Percentiles rank a stretch among this genome's conserved stretches.
Conservation (phyloP, 441 rosid genomes). For the Viola pubescens region DNA sequence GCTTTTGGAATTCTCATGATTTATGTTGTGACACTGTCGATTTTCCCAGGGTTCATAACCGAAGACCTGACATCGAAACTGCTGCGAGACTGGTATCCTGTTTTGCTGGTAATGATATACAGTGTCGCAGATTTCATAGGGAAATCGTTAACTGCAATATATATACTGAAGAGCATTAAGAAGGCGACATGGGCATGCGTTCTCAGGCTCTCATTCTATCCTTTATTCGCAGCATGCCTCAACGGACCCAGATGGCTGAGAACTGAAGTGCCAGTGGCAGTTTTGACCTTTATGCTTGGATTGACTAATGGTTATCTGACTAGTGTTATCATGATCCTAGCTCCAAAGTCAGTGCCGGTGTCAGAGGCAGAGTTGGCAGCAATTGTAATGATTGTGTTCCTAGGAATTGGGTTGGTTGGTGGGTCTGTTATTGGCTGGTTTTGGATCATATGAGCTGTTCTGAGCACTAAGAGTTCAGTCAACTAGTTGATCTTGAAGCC, state of each 20-base stretch:
- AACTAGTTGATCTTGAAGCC: constrained; percentile 8
- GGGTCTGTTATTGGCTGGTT: constrained; percentile 83
- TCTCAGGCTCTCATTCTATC: constrained; percentile 58
- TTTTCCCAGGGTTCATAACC: constrained; percentile 75
- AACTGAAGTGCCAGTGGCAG: constrained; percentile 50
- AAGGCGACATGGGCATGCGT: constrained; percentile 56
- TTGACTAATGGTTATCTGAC: constrained; percentile 74
- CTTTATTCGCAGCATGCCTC: constrained; percentile 58
- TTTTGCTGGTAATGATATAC: constrained; percentile 61
- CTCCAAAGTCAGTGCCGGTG: constrained; percentile 59
- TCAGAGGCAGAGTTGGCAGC: constrained; percentile 73
- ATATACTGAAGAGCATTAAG: constrained; percentile 38
- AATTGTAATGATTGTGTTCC: constrained; percentile 54
- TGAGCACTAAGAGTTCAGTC: not conserved
- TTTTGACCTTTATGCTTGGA: constrained; percentile 61
- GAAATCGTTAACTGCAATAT: constrained; percentile 62
- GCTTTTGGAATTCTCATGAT: constrained; percentile 47
- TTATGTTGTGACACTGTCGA: constrained; percentile 65
- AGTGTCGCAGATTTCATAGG: constrained; percentile 68
- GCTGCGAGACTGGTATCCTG: constrained; percentile 73
- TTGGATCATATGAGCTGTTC: constrained; percentile 46
- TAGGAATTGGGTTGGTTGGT: constrained; percentile 62
- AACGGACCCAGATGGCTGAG: constrained; percentile 71
- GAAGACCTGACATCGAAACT: constrained; percentile 49
- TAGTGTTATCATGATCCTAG: constrained; percentile 64